Evolutionary conservation across 148 eudicot genomes (phyloP), one percentile per base, ranked within the genome.

Genomic region (Vaccinium vitisidaea): DNA sequence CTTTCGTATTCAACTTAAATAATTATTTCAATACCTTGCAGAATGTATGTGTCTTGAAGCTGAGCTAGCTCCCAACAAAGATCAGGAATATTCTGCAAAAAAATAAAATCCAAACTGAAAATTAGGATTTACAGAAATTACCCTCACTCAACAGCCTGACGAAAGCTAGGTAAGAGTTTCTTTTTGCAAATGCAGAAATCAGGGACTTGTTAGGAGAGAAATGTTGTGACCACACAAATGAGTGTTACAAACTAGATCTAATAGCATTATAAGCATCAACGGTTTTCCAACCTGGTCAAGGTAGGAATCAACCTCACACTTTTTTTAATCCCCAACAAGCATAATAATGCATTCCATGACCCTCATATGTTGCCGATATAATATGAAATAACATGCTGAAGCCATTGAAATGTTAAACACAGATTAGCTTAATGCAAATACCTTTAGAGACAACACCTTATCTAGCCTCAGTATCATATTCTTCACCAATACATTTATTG

Each of bases 1-100:
- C 2, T 79, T 82, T 79, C 15, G 63, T 36, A 4, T 71, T 23
- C 14, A 39, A 77, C 75, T 53, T 23, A 50, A 70, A 85, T 6
- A 21, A 80, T 32, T n/a, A 77, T 43, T n/a, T 71, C 53, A 82
- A 69, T 89, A 95, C 99, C 99, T 94, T 97, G 96, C 92, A 97
- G 88, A 85, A 97, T 97, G 80, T 97, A 97, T 15, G 99, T 97
- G 86, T 97, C 98, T 94, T 97, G 99, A 81, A 97, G 98, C 87
- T 97, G 98, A 87, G 99, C 99, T 88, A 97, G 87, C 87, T 95
- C 96, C 98, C 98, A 95, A 86, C 99, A 97, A 88, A 94, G 91
- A 90, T 91, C 96, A 77, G 99, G 99, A 88, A 97, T 94, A 73
- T 98, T 94, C 99, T 97, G 86, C 53, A 36, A 81, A 81, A 39